These are phyloP conservation scores for Saccharomyces hybrid DNA, from an alignment of 1,139 yeast species.

Conservation along the genomic window DNA sequence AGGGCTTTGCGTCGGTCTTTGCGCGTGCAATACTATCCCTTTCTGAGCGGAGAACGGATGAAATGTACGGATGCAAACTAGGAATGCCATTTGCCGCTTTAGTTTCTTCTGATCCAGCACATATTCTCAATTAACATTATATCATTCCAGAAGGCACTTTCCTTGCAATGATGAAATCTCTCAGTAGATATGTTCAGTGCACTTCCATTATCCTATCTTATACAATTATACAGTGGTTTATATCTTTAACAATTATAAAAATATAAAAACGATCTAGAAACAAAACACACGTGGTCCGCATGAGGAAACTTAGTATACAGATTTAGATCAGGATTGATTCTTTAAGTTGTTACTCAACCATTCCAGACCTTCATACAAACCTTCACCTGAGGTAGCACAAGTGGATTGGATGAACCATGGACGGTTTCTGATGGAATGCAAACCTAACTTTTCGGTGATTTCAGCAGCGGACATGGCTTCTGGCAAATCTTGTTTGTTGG, in stretches of 20 bases:
- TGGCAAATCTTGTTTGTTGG: constrained; percentile 90
- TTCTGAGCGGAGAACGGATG: background rate
- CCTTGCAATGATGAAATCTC: background rate
- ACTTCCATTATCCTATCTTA: background rate
- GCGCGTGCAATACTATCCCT: background rate
- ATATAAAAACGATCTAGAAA: background rate
- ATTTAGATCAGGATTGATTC: constrained; percentile 36
- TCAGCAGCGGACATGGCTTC: constrained; percentile 89
- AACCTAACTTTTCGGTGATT: constrained; percentile 75
- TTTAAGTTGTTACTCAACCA: constrained; percentile 83
- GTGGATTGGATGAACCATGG: constrained; percentile 89
- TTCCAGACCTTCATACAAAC: constrained; percentile 83
- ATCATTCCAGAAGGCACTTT: background rate
- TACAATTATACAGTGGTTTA: background rate
- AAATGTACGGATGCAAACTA: background rate
- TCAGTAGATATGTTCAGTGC: background rate
- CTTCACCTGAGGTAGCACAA: constrained; percentile 88
- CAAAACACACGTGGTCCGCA: background rate
- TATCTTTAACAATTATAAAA: background rate
- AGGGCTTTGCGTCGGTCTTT: background rate
- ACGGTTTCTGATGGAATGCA: constrained; percentile 77
- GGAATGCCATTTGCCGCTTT: background rate
- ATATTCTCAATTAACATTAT: background rate
- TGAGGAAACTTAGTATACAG: background rate
- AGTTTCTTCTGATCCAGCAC: background rate